Base-by-base conservation (phyloP, 352 stramenopile genomes). In the Discostella stelligera region DNA sequence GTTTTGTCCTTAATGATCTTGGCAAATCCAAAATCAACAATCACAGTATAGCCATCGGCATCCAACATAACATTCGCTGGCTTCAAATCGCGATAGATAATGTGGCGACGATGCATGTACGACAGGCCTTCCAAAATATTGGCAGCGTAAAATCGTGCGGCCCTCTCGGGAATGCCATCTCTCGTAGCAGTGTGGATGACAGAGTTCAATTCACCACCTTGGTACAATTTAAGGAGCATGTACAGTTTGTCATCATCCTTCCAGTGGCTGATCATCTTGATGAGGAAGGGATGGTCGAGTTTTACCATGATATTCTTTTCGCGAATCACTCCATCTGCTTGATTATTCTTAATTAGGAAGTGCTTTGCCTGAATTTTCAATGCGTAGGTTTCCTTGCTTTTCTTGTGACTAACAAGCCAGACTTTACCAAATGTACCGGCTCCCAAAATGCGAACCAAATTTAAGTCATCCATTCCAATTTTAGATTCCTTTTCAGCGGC, bases 1-100 rank as follows among this genome's bases (percentile, higher is more conserved):
- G 92, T 96, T 77, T 95, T 95, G 55, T 93, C 89, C 23, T 90
- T 84, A 2, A 97, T 91, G 66, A 97, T 84, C 85, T 99, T 99
- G 50, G 97, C 96, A 69, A 99, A 95, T 9, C 97, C 96, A 89
- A 99, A 98, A 84, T 99, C 97, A 0, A 97, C 96, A 74, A 99
- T 94, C 74, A 98, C 98, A 71, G 97, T 94, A 85, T 98, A 98
- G 0, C 97, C 97, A 76, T 97, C 92, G 67, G 95, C 84, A 78
- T 94, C 89, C 30, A 96, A 81, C 64, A 96, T 68, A 0, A 89
- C 72, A 86, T 98, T 98, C 66, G 98, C 96, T 6, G 95, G 95
- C 79, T 98, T 98, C 46, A 98, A 66, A 75, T 98, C 95, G 23
- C 95, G 91, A 75, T 98, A 97, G 0, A 97, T 83, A 53, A 97